A percentile compares a stretch with the other conserved stretches of the same genome.
Evolutionary conservation across 257 asterid genomes (phyloP).

Genomic region (Nicotiana knightiana): DNA sequence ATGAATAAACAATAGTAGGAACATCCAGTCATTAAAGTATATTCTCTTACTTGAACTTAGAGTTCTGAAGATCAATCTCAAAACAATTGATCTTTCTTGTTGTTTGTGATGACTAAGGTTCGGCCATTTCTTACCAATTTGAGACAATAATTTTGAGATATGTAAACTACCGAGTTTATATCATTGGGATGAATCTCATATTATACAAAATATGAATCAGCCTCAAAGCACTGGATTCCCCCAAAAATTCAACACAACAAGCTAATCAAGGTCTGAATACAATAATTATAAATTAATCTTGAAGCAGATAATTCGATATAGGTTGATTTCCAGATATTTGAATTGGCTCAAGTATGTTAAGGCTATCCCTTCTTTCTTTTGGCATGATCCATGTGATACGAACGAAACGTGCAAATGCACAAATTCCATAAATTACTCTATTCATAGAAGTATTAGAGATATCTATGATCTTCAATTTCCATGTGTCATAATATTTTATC

Average conservation of each 20-base stretch:
- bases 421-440: too few species aligned
- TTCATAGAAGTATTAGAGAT: too few species aligned
- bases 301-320: background rate
- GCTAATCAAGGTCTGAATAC: background rate
- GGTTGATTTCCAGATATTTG: too few species aligned
- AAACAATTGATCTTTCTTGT: background rate
- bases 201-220: background rate
- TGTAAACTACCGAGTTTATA: background rate
- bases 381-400: too few species aligned
- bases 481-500: too few species aligned
- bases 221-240: background rate
- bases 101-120: background rate
- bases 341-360: too few species aligned
- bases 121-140: background rate
- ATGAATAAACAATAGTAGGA: too few species aligned
- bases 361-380: too few species aligned
- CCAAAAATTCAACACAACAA: background rate
- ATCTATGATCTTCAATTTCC: too few species aligned
- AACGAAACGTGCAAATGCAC: too few species aligned
- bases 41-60: background rate
- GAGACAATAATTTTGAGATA: background rate
- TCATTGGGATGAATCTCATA: background rate
- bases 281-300: background rate
- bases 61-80: background rate
- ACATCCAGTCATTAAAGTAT: too few species aligned